Base-by-base conservation (phyloP, 371 early-diverging fungal genomes). In the Actinomucor elegans region DNA sequence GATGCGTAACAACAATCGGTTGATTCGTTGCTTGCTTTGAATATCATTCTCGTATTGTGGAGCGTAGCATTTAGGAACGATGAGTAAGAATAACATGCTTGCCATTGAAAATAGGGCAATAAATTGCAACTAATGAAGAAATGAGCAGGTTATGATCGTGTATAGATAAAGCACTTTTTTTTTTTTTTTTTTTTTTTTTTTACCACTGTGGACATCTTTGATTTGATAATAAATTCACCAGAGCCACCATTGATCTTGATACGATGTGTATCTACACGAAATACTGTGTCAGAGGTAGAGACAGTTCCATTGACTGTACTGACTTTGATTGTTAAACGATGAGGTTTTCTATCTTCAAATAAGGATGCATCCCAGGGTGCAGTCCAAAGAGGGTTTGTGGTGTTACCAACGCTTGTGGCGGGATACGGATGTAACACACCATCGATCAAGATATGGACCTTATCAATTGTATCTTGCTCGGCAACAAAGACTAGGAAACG, bases 191-290 rank as follows among this genome's bases (percentile, higher is more conserved):
- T n/a, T n/a, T n/a, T 20, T 58, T 55, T 47, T 32, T 69, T 65
- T 73, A 83, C 81, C 46, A 76, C 54, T 12, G 64, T 38, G 1
- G 78, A 71, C 67, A 87, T 78, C 36, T 81, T 69, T 12, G 83
- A 69, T 37, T 75, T 67, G 59, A 92, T 88, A 31, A 94, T 81
- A 67, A 81, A 89, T 54, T 89, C 92, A 34, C 90, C 91, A 8
- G 80, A 61, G 4, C 88, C 87, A 5, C 81, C 83, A 23, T 78
- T 73, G 61, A 88, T 80, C 10, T 80, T 71, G 20, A 74, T 68
- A 5, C 85, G 72, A 48, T 74, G 50, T 9, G 78, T 79, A 55
- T 92, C 90, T 5, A 80, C 75, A 29, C 88, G 74, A 57, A 90
- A 94, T 28, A 59, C 59, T 24, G 73, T 66, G 4, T 36, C 58